These are phyloP conservation scores for Dicorynia guianensis DNA, from an alignment of 306 rosid species.

Conservation along the genomic window DNA sequence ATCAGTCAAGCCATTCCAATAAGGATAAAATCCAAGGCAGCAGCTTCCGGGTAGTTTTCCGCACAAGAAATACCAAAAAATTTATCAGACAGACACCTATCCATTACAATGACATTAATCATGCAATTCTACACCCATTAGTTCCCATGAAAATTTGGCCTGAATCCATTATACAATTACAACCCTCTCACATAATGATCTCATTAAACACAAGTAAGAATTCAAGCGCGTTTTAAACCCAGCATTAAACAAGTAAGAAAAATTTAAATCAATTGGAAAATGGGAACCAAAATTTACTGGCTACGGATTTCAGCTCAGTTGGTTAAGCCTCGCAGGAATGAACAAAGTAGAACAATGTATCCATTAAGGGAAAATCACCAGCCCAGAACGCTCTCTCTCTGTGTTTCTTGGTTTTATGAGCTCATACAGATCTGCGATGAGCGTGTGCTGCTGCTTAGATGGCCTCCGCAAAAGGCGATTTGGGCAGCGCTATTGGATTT, in stretches of 20 bases:
- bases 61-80: no score
- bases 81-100: no score
- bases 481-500: not conserved
- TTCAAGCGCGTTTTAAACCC: not conserved
- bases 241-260: not conserved
- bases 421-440: slow-evolving; percentile 2
- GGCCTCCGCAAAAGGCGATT: not conserved
- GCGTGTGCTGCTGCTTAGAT: no score
- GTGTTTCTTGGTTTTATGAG: not conserved
- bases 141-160: no score
- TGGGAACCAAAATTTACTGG: not conserved
- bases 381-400: not conserved
- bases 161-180: not conserved
- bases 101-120: no score
- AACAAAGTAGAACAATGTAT: not conserved
- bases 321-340: not conserved
- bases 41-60: no score
- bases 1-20: no score
- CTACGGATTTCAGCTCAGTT: not conserved
- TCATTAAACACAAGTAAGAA: not conserved
- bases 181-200: not conserved
- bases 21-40: no score
- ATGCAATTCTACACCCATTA: no score
- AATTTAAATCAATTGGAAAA: not conserved
- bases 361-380: no score